A percentile compares a stretch with the other conserved stretches of the same genome.
These are phyloP conservation scores for Inga laurina DNA, from an alignment of 306 rosid species.

Conservation along the genomic window DNA sequence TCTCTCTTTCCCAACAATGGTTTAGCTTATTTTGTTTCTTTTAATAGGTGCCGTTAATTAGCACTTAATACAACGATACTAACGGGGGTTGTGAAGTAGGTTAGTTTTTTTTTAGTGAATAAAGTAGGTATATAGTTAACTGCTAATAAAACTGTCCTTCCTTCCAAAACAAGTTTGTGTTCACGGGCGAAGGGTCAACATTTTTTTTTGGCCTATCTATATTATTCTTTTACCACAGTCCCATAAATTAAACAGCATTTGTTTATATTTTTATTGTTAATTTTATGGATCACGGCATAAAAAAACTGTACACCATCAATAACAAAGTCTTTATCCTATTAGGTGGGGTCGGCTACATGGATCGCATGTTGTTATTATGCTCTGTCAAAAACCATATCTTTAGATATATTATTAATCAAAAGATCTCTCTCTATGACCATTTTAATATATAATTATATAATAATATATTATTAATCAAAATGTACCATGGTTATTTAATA, in stretches of 20 bases:
- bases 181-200: background rate
- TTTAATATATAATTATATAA: no score
- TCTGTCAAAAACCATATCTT: no score
- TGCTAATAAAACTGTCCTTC: background rate
- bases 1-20: background rate
- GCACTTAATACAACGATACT: background rate
- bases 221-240: background rate
- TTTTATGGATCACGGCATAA: background rate
- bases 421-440: no score
- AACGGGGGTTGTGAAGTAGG: background rate
- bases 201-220: background rate
- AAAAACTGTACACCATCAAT: no score
- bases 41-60: background rate
- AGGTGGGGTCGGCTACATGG: no score
- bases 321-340: no score
- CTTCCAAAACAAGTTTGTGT: background rate
- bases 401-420: no score
- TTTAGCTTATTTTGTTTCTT: background rate
- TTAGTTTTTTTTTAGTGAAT: background rate
- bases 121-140: background rate
- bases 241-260: background rate
- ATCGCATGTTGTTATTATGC: no score
- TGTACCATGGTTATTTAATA: no score
- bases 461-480: no score
- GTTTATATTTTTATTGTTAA: background rate